Base-by-base conservation (phyloP, 768 basidiomycete genomes). In the Chalciporus chontae region DNA sequence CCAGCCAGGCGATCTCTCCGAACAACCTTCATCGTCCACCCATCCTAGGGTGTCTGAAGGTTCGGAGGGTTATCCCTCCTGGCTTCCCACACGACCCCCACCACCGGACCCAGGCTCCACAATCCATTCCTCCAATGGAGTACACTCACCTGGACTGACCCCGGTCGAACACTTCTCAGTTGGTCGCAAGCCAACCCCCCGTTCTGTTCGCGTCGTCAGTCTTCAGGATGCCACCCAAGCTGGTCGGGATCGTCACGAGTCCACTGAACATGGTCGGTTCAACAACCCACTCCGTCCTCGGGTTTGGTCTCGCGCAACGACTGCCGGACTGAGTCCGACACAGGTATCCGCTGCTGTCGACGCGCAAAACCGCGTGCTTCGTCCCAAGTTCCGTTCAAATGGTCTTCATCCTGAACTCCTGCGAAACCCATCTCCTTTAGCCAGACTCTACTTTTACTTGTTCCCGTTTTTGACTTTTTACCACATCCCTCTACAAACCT, bases 151-250 rank as follows among this genome's bases (percentile, higher is more conserved):
- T 5, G 64, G 65, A 10, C 60, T 67, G 6, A 64, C 70, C 8
- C 68, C 69, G 23, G 43, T 68, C 23, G 68, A 69, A 23, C 46
- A 53, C 0, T 52, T 63, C 29, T 42, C 24, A 6, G 77, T 82
- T 27, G 90, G 89, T n/a, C 77, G 90, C 36, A 87, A 81, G 57
- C 78, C 90, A 1, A 88, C 87, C 0, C 85, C 87, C 18, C 83
- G 89, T 24, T 89, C 87, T 2, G 85, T 92, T 14, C 81, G 90
- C 53, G 88, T 92, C 49, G 85, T 91, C 58, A 85, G 80, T 54
- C 68, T 89, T 43, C 79, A 83, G 56, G 76, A 84, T 48, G 69
- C 76, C 23, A 63, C 66, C 14, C 66, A 71, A 17, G 68, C 62
- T 17, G 71, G 64, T 43, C 73, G 71, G 50, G 73, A 74, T 45